Conservation (phyloP, 768 basidiomycete species). For the Udeniomyces megalosporus region DNA sequence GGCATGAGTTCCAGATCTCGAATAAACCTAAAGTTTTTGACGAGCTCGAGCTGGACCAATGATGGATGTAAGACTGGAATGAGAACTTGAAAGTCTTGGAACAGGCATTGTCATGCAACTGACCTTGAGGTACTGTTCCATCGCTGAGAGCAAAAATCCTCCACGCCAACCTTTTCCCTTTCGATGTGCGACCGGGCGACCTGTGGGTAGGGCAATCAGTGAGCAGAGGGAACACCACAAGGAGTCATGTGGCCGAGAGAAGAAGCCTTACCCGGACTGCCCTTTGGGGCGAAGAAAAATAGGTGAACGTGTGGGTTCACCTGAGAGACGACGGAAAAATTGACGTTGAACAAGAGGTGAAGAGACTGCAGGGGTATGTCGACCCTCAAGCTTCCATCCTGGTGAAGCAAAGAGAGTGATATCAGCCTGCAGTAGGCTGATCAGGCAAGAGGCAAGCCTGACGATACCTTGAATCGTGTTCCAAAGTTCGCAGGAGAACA, state of each 20-base stretch:
- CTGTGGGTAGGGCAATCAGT: constrained; percentile 34
- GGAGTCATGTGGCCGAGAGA: constrained; percentile 13
- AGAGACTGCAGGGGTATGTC: constrained; percentile 80
- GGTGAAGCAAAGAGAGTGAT: background rate
- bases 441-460: background rate
- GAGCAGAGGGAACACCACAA: constrained; percentile 31
- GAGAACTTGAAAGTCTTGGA: too few species aligned
- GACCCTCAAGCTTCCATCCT: constrained; percentile 78
- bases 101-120: too few species aligned
- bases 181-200: constrained; percentile 83
- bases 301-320: constrained; percentile 73
- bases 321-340: constrained; percentile 40
- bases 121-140: constrained; percentile 86
- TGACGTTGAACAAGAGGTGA: constrained; percentile 44
- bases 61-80: too few species aligned
- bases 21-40: constrained; percentile 96
- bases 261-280: constrained; percentile 19
- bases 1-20: constrained; percentile 91
- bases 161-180: constrained; percentile 96
- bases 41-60: constrained; percentile 87
- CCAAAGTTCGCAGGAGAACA: constrained; percentile 90
- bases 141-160: constrained; percentile 78
- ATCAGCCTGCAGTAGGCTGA: background rate
- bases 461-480: constrained; percentile 52
- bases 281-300: constrained; percentile 70